These are phyloP conservation scores for Cubamyces sp. DNA, from an alignment of 768 basidiomycete genomes.

Conservation along the genomic window DNA sequence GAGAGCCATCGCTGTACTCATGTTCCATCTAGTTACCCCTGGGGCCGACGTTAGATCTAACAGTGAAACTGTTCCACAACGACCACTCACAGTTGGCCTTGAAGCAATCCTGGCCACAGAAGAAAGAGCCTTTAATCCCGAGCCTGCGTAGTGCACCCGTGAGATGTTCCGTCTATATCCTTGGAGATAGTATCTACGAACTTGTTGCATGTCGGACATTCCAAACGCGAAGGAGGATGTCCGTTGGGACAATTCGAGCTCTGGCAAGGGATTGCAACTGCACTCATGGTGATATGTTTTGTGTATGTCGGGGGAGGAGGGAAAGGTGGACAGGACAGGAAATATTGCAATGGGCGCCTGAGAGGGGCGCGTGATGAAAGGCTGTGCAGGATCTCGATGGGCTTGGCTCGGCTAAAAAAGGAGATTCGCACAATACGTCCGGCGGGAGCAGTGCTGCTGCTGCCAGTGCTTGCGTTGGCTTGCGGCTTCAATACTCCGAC, in stretches of 20 bases:
- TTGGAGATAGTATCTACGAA: conserved; percentile 41
- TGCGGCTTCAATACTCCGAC: no score
- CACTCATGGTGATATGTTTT: conserved; percentile 38
- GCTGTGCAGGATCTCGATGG: conserved; percentile 1
- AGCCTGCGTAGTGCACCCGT: conserved; percentile 49
- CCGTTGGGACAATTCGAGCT: conserved; percentile 75
- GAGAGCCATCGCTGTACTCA: neutral
- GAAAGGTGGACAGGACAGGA: neutral
- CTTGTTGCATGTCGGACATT: conserved; percentile 96
- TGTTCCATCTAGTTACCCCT: conserved; percentile 20
- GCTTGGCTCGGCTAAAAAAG: neutral
- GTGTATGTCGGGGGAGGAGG: neutral
- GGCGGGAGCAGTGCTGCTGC: no score
- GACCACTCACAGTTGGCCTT: conserved; percentile 82
- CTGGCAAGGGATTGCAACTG: conserved; percentile 58
- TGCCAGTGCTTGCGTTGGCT: no score
- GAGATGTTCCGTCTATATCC: conserved; percentile 22
- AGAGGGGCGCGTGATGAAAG: neutral
- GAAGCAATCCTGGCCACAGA: conserved; percentile 96
- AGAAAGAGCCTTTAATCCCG: conserved; percentile 83
- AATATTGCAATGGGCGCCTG: conserved; percentile 5
- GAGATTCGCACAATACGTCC: no score
- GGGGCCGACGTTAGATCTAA: neutral
- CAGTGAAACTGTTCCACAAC: neutral
- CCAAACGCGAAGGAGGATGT: conserved; percentile 82